Evolutionary conservation across 805 yeast species (phyloP), one percentile per base, ranked within the genome.

Genomic region (Candida coleopterorum): DNA sequence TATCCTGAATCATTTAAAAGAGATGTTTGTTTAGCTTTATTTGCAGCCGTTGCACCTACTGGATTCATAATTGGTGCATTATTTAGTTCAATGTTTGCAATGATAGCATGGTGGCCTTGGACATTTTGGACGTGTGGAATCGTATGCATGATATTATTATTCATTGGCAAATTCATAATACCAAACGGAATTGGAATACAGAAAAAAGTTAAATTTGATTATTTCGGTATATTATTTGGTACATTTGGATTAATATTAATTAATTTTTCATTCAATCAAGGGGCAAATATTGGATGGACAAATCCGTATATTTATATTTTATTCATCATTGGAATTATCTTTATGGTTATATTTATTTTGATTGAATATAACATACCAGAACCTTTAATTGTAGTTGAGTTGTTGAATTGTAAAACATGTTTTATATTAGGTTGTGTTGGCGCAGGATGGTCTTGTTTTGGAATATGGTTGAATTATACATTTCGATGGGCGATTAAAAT

Each of bases 391-490:
- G 87, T 87, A 1, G 46, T 55, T 3, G 64, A 60, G 6, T 70
- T 70, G 0, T 59, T 79, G 50, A 61, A 62, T 35, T 48, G 63
- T 3, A 67, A 72, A 22, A 66, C 72, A 15, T 62, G 71, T 0
- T 56, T 77, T 42, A 73, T 79, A 2, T 56, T 84, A 24, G 54
- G 56, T 1, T 69, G 77, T 32, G 60, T 81, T 21, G 70, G 74
- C 2, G 62, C 78, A 2, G 90, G 90, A 0, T 84, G 90, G 90
- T 78, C 85, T 4, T 71, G 82, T 34, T 84, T 83, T 59, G 88
- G 90, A 2, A 64, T 81, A 16, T 81, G 83, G 78, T 54, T 79
- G 4, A 81, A 65, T 48, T 82, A 80, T 55, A 67, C 70, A 33
- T 74, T 74, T 63, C 62, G 72, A 27, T 68, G 75, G 43, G 67